Evolutionary conservation across 345 rosid genomes (phyloP).

Genomic region (Euphorbia peplus): DNA sequence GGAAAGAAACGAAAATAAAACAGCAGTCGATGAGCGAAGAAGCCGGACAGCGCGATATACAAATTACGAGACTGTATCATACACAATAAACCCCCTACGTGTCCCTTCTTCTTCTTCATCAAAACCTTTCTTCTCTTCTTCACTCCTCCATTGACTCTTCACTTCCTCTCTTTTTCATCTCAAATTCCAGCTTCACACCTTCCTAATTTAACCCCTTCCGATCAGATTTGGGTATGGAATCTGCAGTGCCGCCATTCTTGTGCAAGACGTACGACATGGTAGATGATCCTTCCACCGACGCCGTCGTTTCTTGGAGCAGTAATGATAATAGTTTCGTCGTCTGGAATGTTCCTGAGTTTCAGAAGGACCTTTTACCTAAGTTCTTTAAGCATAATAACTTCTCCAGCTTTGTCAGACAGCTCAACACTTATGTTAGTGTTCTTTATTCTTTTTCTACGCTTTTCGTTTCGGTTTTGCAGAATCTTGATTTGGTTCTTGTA

Average conservation of each 20-base stretch:
- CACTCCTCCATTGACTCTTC: neutral
- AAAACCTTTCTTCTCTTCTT: neutral
- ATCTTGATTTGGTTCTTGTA: neutral
- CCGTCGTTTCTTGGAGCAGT: conserved; percentile 29
- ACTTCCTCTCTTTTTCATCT: neutral
- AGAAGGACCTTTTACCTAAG: conserved; percentile 22
- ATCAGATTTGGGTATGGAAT: neutral
- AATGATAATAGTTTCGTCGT: conserved; percentile 26
- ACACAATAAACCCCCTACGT: neutral
- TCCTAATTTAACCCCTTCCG: neutral
- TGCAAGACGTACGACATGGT: conserved; percentile 31
- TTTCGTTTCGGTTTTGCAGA: neutral
- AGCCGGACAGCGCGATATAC: neutral
- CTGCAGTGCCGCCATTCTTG: conserved; percentile 26
- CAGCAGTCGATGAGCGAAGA: neutral
- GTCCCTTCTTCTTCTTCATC: neutral
- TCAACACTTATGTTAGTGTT: conserved; percentile 69
- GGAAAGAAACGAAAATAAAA: neutral
- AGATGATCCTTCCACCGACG: conserved; percentile 22
- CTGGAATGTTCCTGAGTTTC: conserved; percentile 27
- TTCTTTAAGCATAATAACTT: conserved; percentile 83
- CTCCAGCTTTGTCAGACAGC: conserved; percentile 87
- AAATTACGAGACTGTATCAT: neutral
- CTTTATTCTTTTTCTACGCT: neutral
- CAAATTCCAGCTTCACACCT: neutral